A percentile compares a stretch with the other conserved stretches of the same genome.
phyloP scores from a whole-genome alignment of 2,329 filamentous ascomycete genomes.

The Penicillium fuscoglaucum region DNA sequence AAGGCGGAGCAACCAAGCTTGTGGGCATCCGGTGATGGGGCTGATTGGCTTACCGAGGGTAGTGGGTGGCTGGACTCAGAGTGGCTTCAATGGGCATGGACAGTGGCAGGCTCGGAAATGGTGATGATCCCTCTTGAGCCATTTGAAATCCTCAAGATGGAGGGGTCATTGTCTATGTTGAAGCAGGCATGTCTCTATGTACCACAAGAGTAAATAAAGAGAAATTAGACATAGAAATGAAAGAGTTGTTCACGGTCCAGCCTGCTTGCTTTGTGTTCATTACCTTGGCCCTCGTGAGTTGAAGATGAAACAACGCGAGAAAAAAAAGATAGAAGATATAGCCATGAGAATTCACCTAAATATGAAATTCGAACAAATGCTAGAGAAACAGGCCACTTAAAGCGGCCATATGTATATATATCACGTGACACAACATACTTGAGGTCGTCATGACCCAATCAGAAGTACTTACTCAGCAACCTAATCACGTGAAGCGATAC shows the following conservation, averaged over 20 bases:
- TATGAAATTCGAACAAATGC: neutral
- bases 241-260: neutral
- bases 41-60: constrained; percentile 21
- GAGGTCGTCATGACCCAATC: constrained; percentile 14
- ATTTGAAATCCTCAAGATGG: constrained; percentile 30
- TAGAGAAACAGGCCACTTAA: neutral
- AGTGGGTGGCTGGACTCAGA: constrained; percentile 40
- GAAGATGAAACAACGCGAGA: neutral
- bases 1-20: constrained; percentile 12
- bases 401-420: neutral
- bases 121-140: constrained; percentile 39
- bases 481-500: constrained; percentile 28
- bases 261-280: neutral
- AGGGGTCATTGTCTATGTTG: constrained; percentile 27
- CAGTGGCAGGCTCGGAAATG: constrained; percentile 42
- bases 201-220: constrained; percentile 27
- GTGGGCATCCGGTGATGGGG: constrained; percentile 14
- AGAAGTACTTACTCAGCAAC: constrained; percentile 22
- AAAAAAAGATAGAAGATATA: neutral
- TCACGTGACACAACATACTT: neutral
- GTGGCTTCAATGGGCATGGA: constrained; percentile 47
- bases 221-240: neutral
- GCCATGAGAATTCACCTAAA: neutral
- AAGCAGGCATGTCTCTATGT: constrained; percentile 41
- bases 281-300: neutral